Evolutionary conservation across 192 early-diverging fungal genomes (phyloP).

Genomic region (Thamnidium elegans): DNA sequence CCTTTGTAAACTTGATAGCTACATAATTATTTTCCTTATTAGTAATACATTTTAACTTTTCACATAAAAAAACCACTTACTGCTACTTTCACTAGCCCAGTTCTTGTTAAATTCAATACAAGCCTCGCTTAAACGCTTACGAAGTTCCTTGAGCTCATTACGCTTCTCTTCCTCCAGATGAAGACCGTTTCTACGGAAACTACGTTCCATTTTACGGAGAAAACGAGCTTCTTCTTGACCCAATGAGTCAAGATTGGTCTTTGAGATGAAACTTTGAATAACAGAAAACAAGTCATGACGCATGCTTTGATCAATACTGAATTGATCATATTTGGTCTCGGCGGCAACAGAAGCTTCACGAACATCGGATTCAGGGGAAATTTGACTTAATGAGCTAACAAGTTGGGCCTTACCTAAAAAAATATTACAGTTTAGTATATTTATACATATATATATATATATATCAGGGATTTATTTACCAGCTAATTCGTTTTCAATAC

Average conservation of each 20-base stretch:
- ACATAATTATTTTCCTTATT: not conserved
- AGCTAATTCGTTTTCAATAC: constrained; percentile 32
- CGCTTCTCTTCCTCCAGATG: constrained; percentile 60
- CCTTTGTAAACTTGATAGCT: constrained; percentile 49
- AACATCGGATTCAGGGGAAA: constrained; percentile 52
- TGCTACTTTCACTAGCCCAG: constrained; percentile 63
- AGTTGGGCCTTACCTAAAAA: constrained; percentile 14
- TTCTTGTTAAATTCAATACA: constrained; percentile 71
- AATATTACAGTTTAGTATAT: not conserved
- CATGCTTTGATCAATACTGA: constrained; percentile 63
- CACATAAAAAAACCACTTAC: constrained; percentile 35
- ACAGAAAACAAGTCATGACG: constrained; percentile 64
- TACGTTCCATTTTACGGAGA: constrained; percentile 61
- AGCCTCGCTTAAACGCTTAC: constrained; percentile 66
- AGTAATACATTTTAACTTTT: constrained; percentile 2
- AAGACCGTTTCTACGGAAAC: constrained; percentile 71
- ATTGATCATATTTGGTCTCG: constrained; percentile 59
- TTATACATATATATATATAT: not conserved
- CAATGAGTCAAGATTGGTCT: constrained; percentile 42
- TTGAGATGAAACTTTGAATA: constrained; percentile 51
- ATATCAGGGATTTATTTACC: not conserved
- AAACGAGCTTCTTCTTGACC: constrained; percentile 67
- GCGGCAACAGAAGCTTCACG: constrained; percentile 67
- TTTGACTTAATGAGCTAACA: constrained; percentile 22
- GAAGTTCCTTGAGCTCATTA: constrained; percentile 57